Conservation (phyloP, 805 yeast species). For the Suhomyces tanzawaensis region DNA sequence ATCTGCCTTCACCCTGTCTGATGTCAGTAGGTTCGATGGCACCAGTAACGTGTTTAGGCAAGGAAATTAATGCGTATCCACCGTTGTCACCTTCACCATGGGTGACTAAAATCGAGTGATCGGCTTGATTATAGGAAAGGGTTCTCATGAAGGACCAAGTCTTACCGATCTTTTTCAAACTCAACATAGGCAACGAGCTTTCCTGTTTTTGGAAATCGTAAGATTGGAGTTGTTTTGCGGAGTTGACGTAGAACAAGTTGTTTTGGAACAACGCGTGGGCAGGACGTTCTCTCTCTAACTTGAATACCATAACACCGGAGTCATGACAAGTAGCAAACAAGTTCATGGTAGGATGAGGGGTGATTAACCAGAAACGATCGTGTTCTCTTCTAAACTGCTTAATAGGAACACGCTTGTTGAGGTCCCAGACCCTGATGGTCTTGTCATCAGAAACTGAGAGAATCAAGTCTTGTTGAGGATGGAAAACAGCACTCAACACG, state of each 20-base stretch:
- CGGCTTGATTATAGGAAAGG: conserved; percentile 88
- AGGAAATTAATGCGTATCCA: conserved; percentile 66
- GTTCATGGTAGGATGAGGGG: conserved; percentile 86
- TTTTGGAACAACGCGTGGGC: conserved; percentile 76
- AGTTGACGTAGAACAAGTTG: conserved; percentile 70
- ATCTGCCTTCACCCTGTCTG: conserved; percentile 75
- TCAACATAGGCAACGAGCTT: conserved; percentile 72
- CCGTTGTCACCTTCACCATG: conserved; percentile 69
- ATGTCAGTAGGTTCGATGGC: conserved; percentile 90
- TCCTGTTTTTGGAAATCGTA: conserved; percentile 67
- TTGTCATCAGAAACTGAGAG: conserved; percentile 94
- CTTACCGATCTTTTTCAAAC: conserved; percentile 80
- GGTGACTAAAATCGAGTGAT: conserved; percentile 79
- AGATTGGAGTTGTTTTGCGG: conserved; percentile 81
- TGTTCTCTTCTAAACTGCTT: conserved; percentile 91
- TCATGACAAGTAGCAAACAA: conserved; percentile 97
- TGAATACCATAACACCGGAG: conserved; percentile 96
- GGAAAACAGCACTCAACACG: conserved; percentile 85
- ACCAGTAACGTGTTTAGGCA: conserved; percentile 86
- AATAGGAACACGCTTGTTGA: conserved; percentile 88
- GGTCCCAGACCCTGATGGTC: conserved; percentile 95
- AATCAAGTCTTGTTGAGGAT: conserved; percentile 89
- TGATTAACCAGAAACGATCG: conserved; percentile 92
- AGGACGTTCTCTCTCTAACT: conserved; percentile 95
- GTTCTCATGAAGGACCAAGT: conserved; percentile 84